Base-by-base conservation (phyloP, 1,139 yeast species). In the Suhomyces kunorum region DNA sequence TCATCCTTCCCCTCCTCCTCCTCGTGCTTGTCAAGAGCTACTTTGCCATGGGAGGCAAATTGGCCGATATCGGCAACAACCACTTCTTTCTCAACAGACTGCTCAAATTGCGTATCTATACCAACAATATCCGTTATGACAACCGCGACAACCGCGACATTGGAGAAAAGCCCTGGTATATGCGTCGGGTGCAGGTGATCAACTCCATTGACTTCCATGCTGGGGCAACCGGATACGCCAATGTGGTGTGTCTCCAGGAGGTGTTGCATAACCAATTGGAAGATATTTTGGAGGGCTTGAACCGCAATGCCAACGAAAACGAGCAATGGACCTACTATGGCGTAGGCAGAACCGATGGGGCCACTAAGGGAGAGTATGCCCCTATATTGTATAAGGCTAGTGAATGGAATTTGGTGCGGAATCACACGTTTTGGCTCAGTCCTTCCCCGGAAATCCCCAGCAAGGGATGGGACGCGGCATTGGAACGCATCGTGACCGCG, bases 101-200 rank as follows among this genome's bases (percentile, higher is more conserved):
- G 8, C 35, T 48, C 27, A 44, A 46, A 24, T 52, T 76, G 32
- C 57, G 81, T 27, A 47, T 79, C 3, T 78, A 78, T 53, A 72
- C 80, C 19, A 76, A 79, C 53, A 79, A 79, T 48, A 74, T 79
- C 41, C 61, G 84, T 17, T 74, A 63, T 48, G 83, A 75, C 41
- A 74, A 54, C 47, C 45, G 46, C 40, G 44, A 38, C 38, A 58
- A 41, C 48, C 60, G 20, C 59, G 59, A 43, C 47, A 46, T 11
- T 53, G 66, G 53, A 11, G 83, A 79, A 50, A 51, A 53, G 35
- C 63, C 63, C 4, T 79, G 84, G 84, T 42, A 39, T 4, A 56
- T 57, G 28, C 64, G 81, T 25, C 66, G 62, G 40, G 53, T 52
- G 6, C 61, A 64, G 17, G 60, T 77, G 6, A 59, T 66, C 27